Evolutionary conservation across 108 stramenopile species (phyloP).

Genomic region (Nannochloropsis granulata): DNA sequence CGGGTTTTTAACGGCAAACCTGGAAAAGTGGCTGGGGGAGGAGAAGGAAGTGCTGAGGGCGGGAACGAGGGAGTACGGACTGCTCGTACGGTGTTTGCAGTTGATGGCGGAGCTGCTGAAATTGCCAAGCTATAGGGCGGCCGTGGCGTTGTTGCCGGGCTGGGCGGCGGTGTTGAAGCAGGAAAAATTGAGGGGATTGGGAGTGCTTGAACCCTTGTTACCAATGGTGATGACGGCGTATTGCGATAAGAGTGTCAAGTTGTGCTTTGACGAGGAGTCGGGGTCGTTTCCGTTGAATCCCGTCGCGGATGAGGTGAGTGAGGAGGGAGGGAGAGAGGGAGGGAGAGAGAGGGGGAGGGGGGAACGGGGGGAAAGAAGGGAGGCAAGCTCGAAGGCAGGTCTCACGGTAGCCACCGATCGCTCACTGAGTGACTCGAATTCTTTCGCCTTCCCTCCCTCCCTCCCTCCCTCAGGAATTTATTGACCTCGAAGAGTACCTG

Average conservation of each 20-base stretch:
- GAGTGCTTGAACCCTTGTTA: not conserved
- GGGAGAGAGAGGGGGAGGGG: not conserved
- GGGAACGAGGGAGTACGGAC: not conserved
- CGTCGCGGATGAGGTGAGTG: not conserved
- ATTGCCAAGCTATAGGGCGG: not conserved
- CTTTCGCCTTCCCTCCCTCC: not conserved
- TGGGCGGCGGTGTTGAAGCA: not conserved
- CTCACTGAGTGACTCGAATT: not conserved
- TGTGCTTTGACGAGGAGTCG: not conserved
- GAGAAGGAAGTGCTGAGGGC: not conserved
- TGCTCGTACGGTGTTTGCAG: not conserved
- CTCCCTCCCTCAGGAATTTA: not conserved
- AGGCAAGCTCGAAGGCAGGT: not conserved
- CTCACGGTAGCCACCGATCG: too few relatives aligned
- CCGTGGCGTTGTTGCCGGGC: not conserved
- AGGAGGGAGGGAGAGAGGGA: not conserved
- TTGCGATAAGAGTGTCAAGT: not conserved
- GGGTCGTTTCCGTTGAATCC: not conserved
- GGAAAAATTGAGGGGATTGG: not conserved
- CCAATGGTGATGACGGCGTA: not conserved
- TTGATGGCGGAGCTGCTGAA: not conserved
- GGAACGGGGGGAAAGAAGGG: not conserved
- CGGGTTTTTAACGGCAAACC: not conserved
- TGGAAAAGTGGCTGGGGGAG: not conserved
- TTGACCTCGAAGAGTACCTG: not conserved